Evolutionary conservation across 129 eudicot genomes (phyloP).

Genomic region (Erigeron canadensis): DNA sequence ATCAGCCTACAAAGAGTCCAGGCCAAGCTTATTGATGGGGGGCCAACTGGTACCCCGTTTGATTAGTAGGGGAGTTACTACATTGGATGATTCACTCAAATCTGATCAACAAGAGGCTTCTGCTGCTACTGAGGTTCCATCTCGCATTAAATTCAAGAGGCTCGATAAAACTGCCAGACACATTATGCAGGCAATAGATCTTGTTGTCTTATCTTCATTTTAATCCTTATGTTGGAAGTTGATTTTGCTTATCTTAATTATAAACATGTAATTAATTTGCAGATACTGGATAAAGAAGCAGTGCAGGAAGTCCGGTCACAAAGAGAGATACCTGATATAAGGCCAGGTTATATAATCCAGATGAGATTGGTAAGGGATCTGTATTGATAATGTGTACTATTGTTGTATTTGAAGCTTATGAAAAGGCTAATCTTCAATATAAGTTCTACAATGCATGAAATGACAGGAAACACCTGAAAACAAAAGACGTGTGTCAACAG

Average conservation of each 20-base stretch:
- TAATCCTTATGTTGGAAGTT: neutral
- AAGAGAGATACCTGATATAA: constrained; percentile 87
- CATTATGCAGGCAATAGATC: constrained; percentile 75
- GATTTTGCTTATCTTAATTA: neutral
- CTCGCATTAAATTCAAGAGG: constrained; percentile 81
- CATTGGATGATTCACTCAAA: constrained; percentile 40
- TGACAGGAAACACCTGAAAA: constrained; percentile 90
- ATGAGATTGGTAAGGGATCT: constrained; percentile 66
- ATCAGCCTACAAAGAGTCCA: constrained; percentile 26
- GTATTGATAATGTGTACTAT: neutral
- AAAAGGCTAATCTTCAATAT: constrained; percentile 13
- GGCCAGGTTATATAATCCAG: constrained; percentile 87
- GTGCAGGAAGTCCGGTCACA: constrained; percentile 63
- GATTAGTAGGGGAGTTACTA: constrained; percentile 50
- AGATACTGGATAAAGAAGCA: constrained; percentile 86
- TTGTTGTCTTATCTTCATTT: constrained; percentile 8
- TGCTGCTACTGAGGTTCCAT: constrained; percentile 41
- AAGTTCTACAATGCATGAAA: constrained; percentile 20
- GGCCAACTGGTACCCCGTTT: constrained; percentile 25
- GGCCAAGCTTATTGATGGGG: constrained; percentile 22
- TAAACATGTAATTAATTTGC: constrained; percentile 23
- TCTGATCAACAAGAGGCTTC: constrained; percentile 26
- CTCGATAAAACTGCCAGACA: constrained; percentile 92
- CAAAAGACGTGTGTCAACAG: constrained; percentile 69
- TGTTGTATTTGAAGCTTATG: neutral